A percentile compares a stretch with the other conserved stretches of the same genome.
These are phyloP conservation scores for Teunomyces atbi DNA, from an alignment of 805 yeast species.

Conservation along the genomic window DNA sequence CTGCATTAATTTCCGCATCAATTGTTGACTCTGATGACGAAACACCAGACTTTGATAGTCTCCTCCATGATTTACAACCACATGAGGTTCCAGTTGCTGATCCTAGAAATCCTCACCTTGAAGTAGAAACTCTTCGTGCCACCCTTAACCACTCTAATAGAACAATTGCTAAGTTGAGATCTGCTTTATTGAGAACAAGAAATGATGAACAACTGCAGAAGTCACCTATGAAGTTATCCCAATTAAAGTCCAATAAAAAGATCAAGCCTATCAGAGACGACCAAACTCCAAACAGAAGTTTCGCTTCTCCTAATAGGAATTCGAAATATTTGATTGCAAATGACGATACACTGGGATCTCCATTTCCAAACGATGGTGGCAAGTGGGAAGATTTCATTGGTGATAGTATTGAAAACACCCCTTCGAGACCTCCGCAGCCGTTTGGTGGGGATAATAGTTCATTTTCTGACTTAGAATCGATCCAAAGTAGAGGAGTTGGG, in stretches of 20 bases:
- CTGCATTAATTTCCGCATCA: slow-evolving; percentile 10
- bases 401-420: slow-evolving; percentile 20
- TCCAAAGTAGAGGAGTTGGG: slow-evolving; percentile 12
- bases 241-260: slow-evolving; percentile 12
- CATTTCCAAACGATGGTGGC: slow-evolving; percentile 18
- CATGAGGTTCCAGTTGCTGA: slow-evolving; percentile 26
- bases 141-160: slow-evolving; percentile 65
- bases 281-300: slow-evolving; percentile 19
- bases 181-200: slow-evolving; percentile 45
- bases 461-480: slow-evolving; percentile 13
- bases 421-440: slow-evolving; percentile 20
- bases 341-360: slow-evolving; percentile 21
- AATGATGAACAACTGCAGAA: slow-evolving; percentile 30
- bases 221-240: slow-evolving; percentile 13
- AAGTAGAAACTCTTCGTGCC: slow-evolving; percentile 63
- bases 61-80: slow-evolving; percentile 28
- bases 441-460: slow-evolving; percentile 12
- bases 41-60: slow-evolving; percentile 29
- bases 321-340: slow-evolving; percentile 32
- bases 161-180: slow-evolving; percentile 59
- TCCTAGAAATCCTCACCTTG: slow-evolving; percentile 47
- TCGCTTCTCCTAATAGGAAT: slow-evolving; percentile 36
- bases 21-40: slow-evolving; percentile 36
- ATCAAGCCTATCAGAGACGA: slow-evolving; percentile 11
- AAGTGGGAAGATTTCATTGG: slow-evolving; percentile 43